These are phyloP conservation scores for Pseudoneurospora amorphoporcata DNA, from an alignment of 495 filamentous ascomycete genomes.

Conservation along the genomic window DNA sequence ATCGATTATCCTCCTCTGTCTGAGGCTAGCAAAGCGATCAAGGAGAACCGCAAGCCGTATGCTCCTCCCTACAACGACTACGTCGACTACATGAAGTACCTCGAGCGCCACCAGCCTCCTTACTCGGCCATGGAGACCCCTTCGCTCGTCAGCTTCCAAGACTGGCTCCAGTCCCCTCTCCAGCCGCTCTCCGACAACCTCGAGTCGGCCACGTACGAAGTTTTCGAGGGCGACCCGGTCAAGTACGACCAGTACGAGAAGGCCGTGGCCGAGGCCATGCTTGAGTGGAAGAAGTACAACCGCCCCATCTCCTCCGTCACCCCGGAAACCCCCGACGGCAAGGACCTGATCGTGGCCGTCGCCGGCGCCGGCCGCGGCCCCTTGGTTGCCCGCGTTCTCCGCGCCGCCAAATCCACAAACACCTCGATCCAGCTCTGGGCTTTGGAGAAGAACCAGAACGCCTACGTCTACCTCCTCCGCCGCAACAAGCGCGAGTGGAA, in stretches of 20 bases:
- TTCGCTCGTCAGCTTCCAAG: constrained; percentile 50
- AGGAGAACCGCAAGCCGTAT: constrained; percentile 19
- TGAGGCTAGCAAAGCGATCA: constrained; percentile 41
- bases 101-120: constrained; percentile 73
- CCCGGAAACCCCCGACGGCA: constrained; percentile 26
- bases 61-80: constrained; percentile 39
- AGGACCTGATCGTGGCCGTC: constrained; percentile 79
- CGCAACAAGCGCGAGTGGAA: constrained; percentile 75
- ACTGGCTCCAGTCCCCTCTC: constrained; percentile 88
- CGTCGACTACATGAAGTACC: constrained; percentile 69
- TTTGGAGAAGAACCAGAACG: constrained; percentile 97
- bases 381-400: constrained; percentile 73
- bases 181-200: constrained; percentile 94
- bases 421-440: constrained; percentile 79
- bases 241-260: constrained; percentile 95
- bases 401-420: constrained; percentile 63
- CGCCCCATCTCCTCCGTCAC: constrained; percentile 56
- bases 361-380: constrained; percentile 89
- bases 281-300: constrained; percentile 61
- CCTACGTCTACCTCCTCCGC: constrained; percentile 79
- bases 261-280: constrained; percentile 70
- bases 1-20: constrained; percentile 54
- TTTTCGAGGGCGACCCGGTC: constrained; percentile 95
- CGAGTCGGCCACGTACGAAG: constrained; percentile 94
- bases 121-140: constrained; percentile 35